These are phyloP conservation scores for Pseudohalonectria lignicola DNA, from an alignment of 2,329 filamentous ascomycete genomes.

Conservation along the genomic window DNA sequence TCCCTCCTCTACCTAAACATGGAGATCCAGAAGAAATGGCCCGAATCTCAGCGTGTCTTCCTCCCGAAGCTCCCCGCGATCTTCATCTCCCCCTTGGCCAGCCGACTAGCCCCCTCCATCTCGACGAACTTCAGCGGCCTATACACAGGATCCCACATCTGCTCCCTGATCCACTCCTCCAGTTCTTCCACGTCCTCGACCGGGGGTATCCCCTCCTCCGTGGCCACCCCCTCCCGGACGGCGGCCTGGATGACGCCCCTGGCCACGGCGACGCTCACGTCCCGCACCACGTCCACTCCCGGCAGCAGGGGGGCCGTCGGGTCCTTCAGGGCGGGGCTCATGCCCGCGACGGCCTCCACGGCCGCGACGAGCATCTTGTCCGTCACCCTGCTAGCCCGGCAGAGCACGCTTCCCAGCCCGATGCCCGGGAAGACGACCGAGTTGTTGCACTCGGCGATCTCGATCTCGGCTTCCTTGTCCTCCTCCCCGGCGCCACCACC, in stretches of 20 bases:
- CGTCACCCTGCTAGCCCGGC: conserved; percentile 53
- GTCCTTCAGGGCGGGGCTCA: conserved; percentile 59
- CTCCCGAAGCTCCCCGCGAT: conserved; percentile 26
- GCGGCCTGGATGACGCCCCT: conserved; percentile 63
- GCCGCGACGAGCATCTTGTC: conserved; percentile 77
- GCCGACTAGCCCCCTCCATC: conserved; percentile 36
- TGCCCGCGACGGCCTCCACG: conserved; percentile 57
- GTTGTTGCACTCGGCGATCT: conserved; percentile 77
- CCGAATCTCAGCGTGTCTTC: no score
- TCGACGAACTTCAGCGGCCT: conserved; percentile 49
- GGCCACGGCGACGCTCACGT: conserved; percentile 70
- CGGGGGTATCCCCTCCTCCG: conserved; percentile 54
- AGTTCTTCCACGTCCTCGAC: conserved; percentile 39
- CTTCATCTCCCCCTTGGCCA: conserved; percentile 48
- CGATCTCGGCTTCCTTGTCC: conserved; percentile 30
- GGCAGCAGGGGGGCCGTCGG: conserved; percentile 58
- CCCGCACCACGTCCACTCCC: conserved; percentile 61
- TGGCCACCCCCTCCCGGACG: conserved; percentile 56
- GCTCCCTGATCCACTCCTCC: conserved; percentile 62
- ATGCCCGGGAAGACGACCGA: conserved; percentile 78
- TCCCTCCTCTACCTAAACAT: no score
- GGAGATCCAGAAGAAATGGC: no score
- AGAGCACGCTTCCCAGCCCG: conserved; percentile 67
- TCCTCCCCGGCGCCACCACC: no score
- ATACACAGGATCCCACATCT: conserved; percentile 73